Evolutionary conservation across 495 filamentous ascomycete species (phyloP), one percentile per base, ranked within the genome.

Genomic region (Penicillium dipodomyicola): DNA sequence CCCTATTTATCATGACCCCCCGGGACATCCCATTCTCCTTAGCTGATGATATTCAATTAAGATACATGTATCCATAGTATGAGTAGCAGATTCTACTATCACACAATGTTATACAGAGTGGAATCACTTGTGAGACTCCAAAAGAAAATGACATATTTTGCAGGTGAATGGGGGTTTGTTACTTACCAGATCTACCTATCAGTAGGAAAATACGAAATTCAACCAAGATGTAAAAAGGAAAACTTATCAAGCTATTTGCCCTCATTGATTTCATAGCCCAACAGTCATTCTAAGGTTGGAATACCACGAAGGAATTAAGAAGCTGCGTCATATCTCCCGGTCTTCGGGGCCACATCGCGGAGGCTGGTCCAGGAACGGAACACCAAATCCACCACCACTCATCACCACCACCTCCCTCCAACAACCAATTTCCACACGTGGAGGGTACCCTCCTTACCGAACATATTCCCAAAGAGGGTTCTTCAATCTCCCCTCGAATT

Each of bases 251-350:
- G 5, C 1, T n/a, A 37, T 10, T 35, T 35, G 12, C 12, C 33
- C 15, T 15, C 33, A 35, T 35, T 35, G 12, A 5, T 6, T 35
- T 37, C 15, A n/a, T 37, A 37, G 0, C 14, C 33, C 35, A 8
- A 37, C 14, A 37, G 15, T 15, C 33, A 25, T n/a, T n/a, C n/a
- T n/a, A n/a, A n/a, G n/a, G n/a, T n/a, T n/a, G n/a, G n/a, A n/a
- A n/a, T 37, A 14, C 14, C 12, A 37, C 33, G 33, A 2, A 37
- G 33, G 33, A 10, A 10, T 33, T 39, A 39, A 2, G 17, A 47
- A 45, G 19, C 25, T 62, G 62, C 67, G 60, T 68, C 63, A 66
- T 66, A 59, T 64, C 60, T 57, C 35, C 10, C 35, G 35, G 35
- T n/a, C 15, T 39, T 17, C 59, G 62, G 66, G 43, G 43, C 23